Conservation (phyloP, 768 basidiomycete species). For the Pulveroboletus sp. region DNA sequence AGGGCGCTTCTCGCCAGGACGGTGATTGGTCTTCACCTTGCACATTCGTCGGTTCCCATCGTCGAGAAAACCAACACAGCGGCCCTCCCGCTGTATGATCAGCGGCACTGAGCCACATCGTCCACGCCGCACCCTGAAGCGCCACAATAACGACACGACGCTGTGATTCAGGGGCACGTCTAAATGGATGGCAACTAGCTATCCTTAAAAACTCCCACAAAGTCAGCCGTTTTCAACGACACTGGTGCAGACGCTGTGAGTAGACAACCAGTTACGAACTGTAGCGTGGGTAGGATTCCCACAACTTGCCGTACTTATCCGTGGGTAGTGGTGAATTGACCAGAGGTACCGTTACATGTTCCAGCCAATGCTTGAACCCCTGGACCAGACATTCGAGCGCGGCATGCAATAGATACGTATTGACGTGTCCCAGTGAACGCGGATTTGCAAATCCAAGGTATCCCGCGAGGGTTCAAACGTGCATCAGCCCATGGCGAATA, state of each 20-base stretch:
- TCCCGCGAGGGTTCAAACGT: background rate
- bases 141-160: background rate
- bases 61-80: constrained; percentile 4
- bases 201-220: background rate
- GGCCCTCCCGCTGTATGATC: background rate
- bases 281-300: constrained; percentile 17
- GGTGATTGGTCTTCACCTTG: constrained; percentile 14
- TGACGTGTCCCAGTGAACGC: no score
- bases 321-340: background rate
- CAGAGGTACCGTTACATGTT: background rate
- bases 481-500: background rate
- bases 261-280: constrained; percentile 1
- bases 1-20: constrained; percentile 1
- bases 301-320: constrained; percentile 2
- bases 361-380: background rate
- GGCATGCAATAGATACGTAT: background rate
- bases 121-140: background rate
- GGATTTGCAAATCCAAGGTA: background rate
- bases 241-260: background rate
- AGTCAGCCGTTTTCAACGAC: background rate
- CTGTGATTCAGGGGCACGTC: constrained; percentile 6
- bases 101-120: background rate
- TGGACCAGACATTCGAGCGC: background rate
- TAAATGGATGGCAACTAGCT: background rate
- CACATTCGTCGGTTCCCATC: constrained; percentile 21